A percentile compares a stretch with the other conserved stretches of the same genome.
These are phyloP conservation scores for Colletotrichum kahawae DNA, from an alignment of 2,329 filamentous ascomycete genomes.

Conservation along the genomic window DNA sequence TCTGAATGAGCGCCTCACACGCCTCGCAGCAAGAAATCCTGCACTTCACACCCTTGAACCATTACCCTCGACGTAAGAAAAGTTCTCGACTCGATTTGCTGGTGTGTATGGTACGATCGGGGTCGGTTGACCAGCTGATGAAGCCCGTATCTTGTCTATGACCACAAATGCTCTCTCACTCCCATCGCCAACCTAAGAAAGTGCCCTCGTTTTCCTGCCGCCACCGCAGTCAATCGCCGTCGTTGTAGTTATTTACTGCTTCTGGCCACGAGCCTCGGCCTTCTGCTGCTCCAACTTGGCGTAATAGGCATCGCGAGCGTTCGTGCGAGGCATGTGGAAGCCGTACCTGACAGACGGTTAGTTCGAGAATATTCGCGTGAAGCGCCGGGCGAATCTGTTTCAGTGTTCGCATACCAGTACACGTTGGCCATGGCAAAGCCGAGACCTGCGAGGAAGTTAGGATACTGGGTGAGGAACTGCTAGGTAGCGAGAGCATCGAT, in stretches of 20 bases:
- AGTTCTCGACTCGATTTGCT: constrained; percentile 9
- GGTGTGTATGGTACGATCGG: constrained; percentile 24
- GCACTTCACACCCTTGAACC: background rate
- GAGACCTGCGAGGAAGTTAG: constrained; percentile 50
- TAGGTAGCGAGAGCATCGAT: background rate
- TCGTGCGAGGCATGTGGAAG: constrained; percentile 65
- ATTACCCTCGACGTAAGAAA: background rate
- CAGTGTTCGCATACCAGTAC: constrained; percentile 56
- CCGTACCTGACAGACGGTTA: constrained; percentile 56
- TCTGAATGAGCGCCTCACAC: background rate
- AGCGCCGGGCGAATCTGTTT: background rate
- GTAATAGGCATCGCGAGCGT: constrained; percentile 64
- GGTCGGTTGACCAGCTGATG: constrained; percentile 11
- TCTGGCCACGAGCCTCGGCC: constrained; percentile 38
- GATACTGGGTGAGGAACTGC: constrained; percentile 17
- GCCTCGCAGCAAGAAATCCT: background rate
- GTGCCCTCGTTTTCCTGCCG: background rate
- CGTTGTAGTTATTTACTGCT: constrained; percentile 22
- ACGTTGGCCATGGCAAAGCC: constrained; percentile 59
- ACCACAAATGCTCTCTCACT: constrained; percentile 6
- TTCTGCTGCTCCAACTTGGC: constrained; percentile 63
- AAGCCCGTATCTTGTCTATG: constrained; percentile 17
- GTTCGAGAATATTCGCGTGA: background rate
- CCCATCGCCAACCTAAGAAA: background rate
- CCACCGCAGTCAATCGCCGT: background rate